Evolutionary conservation across 305 asterid species (phyloP), one percentile per base, ranked within the genome.

Genomic region (Fraxinus sp.): DNA sequence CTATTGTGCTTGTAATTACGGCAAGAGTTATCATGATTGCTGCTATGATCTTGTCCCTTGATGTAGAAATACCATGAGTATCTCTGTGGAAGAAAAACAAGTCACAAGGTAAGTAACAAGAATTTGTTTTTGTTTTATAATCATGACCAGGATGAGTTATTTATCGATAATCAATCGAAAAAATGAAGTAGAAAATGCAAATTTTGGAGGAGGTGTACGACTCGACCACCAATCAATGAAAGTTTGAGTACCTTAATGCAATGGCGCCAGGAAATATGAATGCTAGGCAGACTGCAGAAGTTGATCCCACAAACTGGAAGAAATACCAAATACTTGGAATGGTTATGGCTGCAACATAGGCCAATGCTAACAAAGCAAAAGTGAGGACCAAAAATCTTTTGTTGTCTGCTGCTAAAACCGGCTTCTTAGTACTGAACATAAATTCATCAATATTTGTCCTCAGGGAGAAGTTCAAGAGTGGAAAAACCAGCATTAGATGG

Each of bases 241-340:
- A 52, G 62, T 16, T 52, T 11, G 11, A 55, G 7, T 55, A 55
- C 99, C 99, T 93, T 83, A 94, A 84, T 18, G 82, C 97, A 75
- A 94, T 84, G 55, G 95, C 90, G 28, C 97, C 96, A 0, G 99
- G 98, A 79, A 96, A 94, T 78, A 93, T 96, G 87, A 96, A 96
- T 62, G 97, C 94, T 18, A 96, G 94, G 87, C 86, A 92, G 39
- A 92, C 97, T 30, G 94, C 97, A 52, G 97, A 85, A 39, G 98
- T 94, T 0, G 99, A 92, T 33, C 99, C 98, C 92, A 94, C 83
- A 91, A 94, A 96, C 93, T 96, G 99, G 87, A 94, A 96, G 87
- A 96, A 84, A 79, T 90, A 94, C 99, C 98, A 96, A 81, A 96
- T 94, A 33, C 93, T 94, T 0, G 99, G 99, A 80, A 96, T 89